phyloP scores from a whole-genome alignment of 441 rosid genomes.

The Capsella rubella region DNA sequence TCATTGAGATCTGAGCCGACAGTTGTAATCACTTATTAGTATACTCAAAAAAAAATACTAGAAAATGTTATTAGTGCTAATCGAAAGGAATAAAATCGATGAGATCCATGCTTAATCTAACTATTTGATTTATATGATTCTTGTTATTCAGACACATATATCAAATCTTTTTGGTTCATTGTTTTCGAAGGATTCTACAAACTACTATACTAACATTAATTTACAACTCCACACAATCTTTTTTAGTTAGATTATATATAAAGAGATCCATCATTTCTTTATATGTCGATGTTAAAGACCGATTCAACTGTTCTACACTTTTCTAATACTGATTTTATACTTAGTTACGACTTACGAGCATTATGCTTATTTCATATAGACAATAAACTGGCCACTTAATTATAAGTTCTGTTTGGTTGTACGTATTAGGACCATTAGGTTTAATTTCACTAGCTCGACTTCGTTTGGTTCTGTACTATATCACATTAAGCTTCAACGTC shows the following conservation, averaged over 20 bases:
- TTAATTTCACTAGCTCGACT: not conserved
- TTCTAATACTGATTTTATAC: not conserved
- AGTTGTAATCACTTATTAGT: conserved; percentile 32
- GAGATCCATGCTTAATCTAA: conserved; percentile 30
- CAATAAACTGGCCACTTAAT: not conserved
- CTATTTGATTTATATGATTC: conserved; percentile 10
- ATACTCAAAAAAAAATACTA: conserved; percentile 8
- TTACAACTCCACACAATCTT: not conserved
- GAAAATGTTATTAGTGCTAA: not conserved
- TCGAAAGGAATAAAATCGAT: conserved; percentile 23
- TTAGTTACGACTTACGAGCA: conserved; percentile 8
- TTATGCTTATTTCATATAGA: not conserved
- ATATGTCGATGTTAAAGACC: not conserved
- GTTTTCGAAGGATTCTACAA: conserved; percentile 18
- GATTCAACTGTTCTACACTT: not conserved
- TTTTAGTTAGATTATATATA: not conserved
- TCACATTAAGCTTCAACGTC: not conserved
- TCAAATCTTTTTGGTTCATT: conserved; percentile 34
- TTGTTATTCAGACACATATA: conserved; percentile 11
- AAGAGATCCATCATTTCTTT: conserved; percentile 6
- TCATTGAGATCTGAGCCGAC: conserved; percentile 36
- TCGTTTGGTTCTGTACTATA: not conserved
- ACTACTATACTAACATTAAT: not conserved
- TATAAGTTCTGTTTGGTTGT: conserved; percentile 1
- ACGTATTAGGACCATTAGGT: not conserved